Evolutionary conservation across 2,329 filamentous ascomycete genomes (phyloP).

Genomic region (Ambrosiella beaveri): DNA sequence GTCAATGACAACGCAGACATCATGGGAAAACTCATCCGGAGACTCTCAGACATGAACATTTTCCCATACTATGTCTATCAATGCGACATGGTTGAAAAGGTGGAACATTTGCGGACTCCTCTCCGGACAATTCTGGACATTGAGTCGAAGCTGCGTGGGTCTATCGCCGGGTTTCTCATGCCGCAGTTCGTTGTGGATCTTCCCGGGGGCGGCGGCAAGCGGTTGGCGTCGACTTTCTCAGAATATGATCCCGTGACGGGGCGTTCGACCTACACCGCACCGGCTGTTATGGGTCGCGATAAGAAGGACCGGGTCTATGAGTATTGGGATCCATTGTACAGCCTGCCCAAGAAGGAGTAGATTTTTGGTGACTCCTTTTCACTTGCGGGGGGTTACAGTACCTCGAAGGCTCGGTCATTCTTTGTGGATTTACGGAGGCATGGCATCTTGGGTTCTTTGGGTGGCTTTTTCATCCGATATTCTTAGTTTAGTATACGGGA

Average conservation of each 20-base stretch:
- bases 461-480: no score
- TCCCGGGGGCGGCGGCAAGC: conserved; percentile 45
- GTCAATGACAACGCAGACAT: conserved; percentile 38
- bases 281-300: conserved; percentile 30
- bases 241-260: conserved; percentile 37
- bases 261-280: conserved; percentile 37
- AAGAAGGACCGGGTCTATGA: conserved; percentile 33
- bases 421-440: no score
- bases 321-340: conserved; percentile 36
- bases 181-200: conserved; percentile 47
- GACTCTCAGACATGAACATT: conserved; percentile 38
- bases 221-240: conserved; percentile 34
- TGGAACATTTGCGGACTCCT: conserved; percentile 46
- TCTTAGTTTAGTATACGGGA: no score
- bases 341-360: not conserved
- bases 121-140: conserved; percentile 40
- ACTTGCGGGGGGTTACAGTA: not conserved
- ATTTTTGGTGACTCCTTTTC: not conserved
- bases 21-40: conserved; percentile 35
- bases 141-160: conserved; percentile 39
- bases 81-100: conserved; percentile 41
- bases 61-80: conserved; percentile 50
- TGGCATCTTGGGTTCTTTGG: no score
- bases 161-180: conserved; percentile 44
- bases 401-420: not conserved